Base-by-base conservation (phyloP, 2,329 filamentous ascomycete genomes). In the Apiospora rasikravindrae region DNA sequence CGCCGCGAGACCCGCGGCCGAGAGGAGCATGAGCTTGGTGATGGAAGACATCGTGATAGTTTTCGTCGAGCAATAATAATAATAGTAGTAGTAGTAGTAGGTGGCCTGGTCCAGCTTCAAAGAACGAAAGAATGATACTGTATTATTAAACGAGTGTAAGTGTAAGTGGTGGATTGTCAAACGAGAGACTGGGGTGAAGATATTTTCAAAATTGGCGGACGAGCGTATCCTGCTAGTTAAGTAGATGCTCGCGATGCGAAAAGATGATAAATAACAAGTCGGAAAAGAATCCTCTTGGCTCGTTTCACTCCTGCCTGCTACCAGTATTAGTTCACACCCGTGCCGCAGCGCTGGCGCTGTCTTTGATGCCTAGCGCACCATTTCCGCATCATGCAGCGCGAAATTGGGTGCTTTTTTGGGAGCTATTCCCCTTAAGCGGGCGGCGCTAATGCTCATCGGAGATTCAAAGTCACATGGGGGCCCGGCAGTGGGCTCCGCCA, bases 1-100 rank as follows among this genome's bases (percentile, higher is more conserved):
- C 37, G 45, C n/a, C 4, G 68, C 66, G 42, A 49, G 70, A 51
- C 69, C 64, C 40, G 69, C 53, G 44, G 66, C 26, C 66, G 66
- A 68, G n/a, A 68, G n/a, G n/a, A 68, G 66, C n/a, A 33, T 14
- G 40, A 68, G 40, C 6, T 40, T 10, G 40, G 64, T 68, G 66
- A 68, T 26, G 44, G 66, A 19, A n/a, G 66, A 11, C 66, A 68
- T 68, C 11, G 22, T 4, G 53, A 33, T 29, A 11, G 10, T 22
- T 40, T 37, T 37, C 19, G 37, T 37, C 19, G 8, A 22, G 3
- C 22, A 37, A 33, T 29, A 33, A 33, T 5, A 37, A 37, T 37
- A 37, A 7, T 37, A 37, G 8, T 37, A 37, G 8, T 37, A 22
- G 11, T 37, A 37, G 16, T 29, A 33, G 22, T 49, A 49, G 45